Conservation (phyloP, 805 yeast species). For the Metschnikowia continentalis region DNA sequence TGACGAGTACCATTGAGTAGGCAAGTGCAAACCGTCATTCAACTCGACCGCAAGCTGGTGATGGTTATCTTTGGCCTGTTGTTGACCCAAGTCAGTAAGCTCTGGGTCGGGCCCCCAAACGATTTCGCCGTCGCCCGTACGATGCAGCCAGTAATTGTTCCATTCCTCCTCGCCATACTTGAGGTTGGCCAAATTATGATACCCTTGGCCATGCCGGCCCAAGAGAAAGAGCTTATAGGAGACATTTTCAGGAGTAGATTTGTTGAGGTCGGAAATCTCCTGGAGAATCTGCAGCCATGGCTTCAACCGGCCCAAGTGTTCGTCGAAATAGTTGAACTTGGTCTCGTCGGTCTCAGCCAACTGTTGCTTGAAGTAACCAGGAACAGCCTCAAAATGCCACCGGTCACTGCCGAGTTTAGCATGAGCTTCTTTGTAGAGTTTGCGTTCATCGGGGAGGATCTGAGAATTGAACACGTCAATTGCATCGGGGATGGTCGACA, state of each 20-base stretch:
- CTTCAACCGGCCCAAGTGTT: slow-evolving; percentile 39
- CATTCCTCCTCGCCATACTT: slow-evolving; percentile 44
- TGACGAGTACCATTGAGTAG: slow-evolving; percentile 43
- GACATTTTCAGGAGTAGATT: slow-evolving; percentile 21
- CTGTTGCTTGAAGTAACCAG: slow-evolving; percentile 44
- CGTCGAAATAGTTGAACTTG: slow-evolving; percentile 38
- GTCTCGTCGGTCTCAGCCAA: slow-evolving; percentile 37
- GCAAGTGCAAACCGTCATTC: slow-evolving; percentile 25
- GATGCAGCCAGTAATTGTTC: slow-evolving; percentile 43
- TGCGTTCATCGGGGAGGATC: slow-evolving; percentile 19
- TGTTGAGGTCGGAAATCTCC: slow-evolving; percentile 35
- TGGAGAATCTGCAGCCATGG: slow-evolving; percentile 20
- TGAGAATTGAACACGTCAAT: slow-evolving; percentile 32
- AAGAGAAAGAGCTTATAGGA: slow-evolving; percentile 43
- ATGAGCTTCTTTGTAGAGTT: slow-evolving; percentile 14
- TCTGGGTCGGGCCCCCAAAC: slow-evolving; percentile 52
- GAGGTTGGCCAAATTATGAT: slow-evolving; percentile 45
- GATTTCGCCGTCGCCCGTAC: slow-evolving; percentile 43
- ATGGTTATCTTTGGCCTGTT: slow-evolving; percentile 43
- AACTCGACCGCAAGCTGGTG: slow-evolving; percentile 38
- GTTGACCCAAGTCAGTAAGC: slow-evolving; percentile 43
- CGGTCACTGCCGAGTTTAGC: slow-evolving; percentile 19
- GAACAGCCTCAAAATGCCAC: slow-evolving; percentile 40
- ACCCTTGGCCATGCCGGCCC: slow-evolving; percentile 55
- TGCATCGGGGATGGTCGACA: slow-evolving; percentile 19